Percentiles rank a stretch among this genome's conserved stretches.
Evolutionary conservation across 768 basidiomycete genomes (phyloP).

Genomic region (Lentinus tigrinus): DNA sequence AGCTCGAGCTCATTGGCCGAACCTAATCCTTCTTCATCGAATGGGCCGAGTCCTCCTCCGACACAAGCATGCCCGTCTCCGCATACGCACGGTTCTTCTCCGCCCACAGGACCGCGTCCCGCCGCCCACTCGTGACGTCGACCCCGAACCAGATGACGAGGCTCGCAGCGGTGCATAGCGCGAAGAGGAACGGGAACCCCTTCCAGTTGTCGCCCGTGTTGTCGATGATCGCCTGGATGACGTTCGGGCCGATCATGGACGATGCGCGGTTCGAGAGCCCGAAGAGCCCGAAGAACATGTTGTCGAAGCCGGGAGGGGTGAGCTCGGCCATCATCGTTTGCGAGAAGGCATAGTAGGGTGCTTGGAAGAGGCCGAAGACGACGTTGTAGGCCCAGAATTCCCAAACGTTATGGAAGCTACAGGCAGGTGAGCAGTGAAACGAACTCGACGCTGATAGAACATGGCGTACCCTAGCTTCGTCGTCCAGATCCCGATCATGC

Average conservation of each 20-base stretch:
- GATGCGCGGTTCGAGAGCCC: constrained; percentile 82
- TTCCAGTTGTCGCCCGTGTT: constrained; percentile 72
- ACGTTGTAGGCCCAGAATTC: constrained; percentile 90
- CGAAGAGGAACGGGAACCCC: constrained; percentile 84
- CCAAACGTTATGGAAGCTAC: constrained; percentile 76
- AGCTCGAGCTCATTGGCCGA: not conserved
- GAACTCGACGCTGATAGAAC: not conserved
- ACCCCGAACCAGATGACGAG: constrained; percentile 75
- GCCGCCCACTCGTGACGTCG: constrained; percentile 37
- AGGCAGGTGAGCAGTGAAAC: not conserved
- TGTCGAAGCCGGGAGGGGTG: constrained; percentile 84
- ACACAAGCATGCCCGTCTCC: constrained; percentile 21
- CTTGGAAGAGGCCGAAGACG: constrained; percentile 79
- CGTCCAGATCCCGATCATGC: constrained; percentile 86
- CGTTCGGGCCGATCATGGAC: constrained; percentile 86
- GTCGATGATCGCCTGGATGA: constrained; percentile 82
- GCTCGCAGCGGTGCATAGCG: constrained; percentile 62
- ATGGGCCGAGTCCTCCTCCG: constrained; percentile 21
- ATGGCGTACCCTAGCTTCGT: constrained; percentile 58
- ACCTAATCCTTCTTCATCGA: constrained; percentile 3
- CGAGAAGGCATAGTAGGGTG: constrained; percentile 84
- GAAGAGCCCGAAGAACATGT: constrained; percentile 88
- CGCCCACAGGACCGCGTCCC: constrained; percentile 40
- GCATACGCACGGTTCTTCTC: constrained; percentile 28
- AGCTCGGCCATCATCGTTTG: constrained; percentile 91